Percentiles rank a stretch among this genome's conserved stretches.
phyloP scores from a whole-genome alignment of 257 asterid genomes.

The Echites panduratus region DNA sequence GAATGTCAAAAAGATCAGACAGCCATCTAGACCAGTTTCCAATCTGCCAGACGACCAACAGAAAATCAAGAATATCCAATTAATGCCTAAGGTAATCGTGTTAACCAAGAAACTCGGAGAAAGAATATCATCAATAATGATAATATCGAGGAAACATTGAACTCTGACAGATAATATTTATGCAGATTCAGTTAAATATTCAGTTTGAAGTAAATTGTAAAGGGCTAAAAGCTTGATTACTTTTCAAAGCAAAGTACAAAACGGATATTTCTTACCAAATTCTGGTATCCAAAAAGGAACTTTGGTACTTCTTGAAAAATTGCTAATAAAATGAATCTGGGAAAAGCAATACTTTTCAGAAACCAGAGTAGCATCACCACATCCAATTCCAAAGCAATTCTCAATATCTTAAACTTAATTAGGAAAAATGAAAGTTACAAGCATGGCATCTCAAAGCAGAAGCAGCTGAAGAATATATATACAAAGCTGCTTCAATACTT shows the following conservation, averaged over 20 bases:
- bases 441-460: not conserved
- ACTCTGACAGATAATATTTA: too few species aligned
- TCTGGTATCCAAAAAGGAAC: not conserved
- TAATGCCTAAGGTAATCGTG: not conserved
- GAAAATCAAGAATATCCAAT: not conserved
- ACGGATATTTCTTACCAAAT: too few species aligned
- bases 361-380: too few species aligned
- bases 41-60: slow-evolving; percentile 37
- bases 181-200: not conserved
- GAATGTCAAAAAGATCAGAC: slow-evolving; percentile 65
- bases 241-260: too few species aligned
- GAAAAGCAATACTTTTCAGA: too few species aligned
- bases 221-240: too few species aligned
- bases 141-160: not conserved
- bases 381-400: not conserved
- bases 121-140: not conserved
- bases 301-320: too few species aligned
- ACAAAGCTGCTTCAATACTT: slow-evolving; percentile 28
- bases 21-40: slow-evolving; percentile 95
- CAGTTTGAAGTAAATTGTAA: too few species aligned
- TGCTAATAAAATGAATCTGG: not conserved
- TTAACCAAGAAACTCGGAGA: not conserved
- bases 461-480: not conserved
- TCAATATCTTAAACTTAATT: not conserved
- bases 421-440: not conserved